Conservation (phyloP, 2,329 filamentous ascomycete species). For the Epicoccum nigrum region DNA sequence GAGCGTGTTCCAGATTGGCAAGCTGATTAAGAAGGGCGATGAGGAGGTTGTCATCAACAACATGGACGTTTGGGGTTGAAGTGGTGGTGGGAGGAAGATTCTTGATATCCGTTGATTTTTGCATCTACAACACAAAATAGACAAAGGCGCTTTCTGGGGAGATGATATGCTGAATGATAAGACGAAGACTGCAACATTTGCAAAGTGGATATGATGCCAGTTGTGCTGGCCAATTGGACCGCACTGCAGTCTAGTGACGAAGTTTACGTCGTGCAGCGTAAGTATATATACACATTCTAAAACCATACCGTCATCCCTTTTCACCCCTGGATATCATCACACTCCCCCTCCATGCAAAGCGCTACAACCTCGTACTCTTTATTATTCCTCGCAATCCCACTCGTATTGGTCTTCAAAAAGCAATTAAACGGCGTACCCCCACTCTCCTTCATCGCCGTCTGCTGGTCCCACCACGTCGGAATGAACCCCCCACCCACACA, state of each 20-base stretch:
- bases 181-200: neutral
- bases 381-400: conserved; percentile 10
- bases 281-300: too few species aligned
- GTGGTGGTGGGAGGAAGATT: neutral
- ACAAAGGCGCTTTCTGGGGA: neutral
- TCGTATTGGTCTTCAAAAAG: conserved; percentile 10
- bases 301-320: too few species aligned
- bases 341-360: conserved; percentile 2
- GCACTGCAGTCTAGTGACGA: too few species aligned
- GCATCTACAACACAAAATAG: conserved; percentile 1
- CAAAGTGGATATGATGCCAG: neutral
- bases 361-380: conserved; percentile 9
- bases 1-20: conserved; percentile 77
- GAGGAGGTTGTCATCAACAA: conserved; percentile 62
- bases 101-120: conserved; percentile 6
- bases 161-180: neutral
- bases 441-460: conserved; percentile 3
- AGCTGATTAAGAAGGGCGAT: conserved; percentile 64
- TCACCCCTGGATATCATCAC: neutral
- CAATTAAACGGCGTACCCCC: conserved; percentile 13
- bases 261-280: too few species aligned
- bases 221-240: too few species aligned
- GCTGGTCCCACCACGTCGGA: conserved; percentile 16
- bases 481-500: conserved; percentile 16
- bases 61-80: conserved; percentile 56